These are phyloP conservation scores for Hygrocybe punicea DNA, from an alignment of 768 basidiomycete genomes.

Conservation along the genomic window DNA sequence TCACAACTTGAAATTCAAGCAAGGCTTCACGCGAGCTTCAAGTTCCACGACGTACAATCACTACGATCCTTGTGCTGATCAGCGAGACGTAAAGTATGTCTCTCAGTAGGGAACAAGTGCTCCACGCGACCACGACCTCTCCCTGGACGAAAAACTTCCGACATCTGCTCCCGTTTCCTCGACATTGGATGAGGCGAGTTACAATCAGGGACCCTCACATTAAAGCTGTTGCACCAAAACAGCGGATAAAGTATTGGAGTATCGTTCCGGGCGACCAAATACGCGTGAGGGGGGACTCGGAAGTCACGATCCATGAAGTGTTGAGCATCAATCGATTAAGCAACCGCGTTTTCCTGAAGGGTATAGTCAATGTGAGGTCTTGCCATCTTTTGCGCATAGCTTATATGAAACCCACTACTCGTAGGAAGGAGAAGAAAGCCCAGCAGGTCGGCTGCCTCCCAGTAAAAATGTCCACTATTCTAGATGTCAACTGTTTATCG, in stretches of 20 bases:
- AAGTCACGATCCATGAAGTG: slow-evolving; percentile 63
- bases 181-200: slow-evolving; percentile 45
- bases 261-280: slow-evolving; percentile 82
- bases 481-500: slow-evolving; percentile 73
- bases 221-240: slow-evolving; percentile 58
- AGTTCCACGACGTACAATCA: too few species aligned
- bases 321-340: slow-evolving; percentile 68
- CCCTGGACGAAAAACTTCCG: slow-evolving; percentile 66
- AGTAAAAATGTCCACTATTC: slow-evolving; percentile 69
- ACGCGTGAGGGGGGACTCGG: slow-evolving; percentile 62
- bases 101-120: slow-evolving; percentile 29
- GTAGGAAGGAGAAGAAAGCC: slow-evolving; percentile 22
- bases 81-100: not conserved
- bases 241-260: slow-evolving; percentile 85
- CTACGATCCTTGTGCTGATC: not conserved
- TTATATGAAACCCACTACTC: not conserved
- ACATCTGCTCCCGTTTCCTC: slow-evolving; percentile 62
- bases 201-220: slow-evolving; percentile 43
- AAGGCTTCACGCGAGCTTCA: too few species aligned
- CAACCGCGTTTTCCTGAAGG: slow-evolving; percentile 61
- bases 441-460: slow-evolving; percentile 29
- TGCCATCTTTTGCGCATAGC: not conserved
- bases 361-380: slow-evolving; percentile 35
- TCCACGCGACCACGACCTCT: slow-evolving; percentile 46
- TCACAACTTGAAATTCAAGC: too few species aligned